Evolutionary conservation across 2,329 filamentous ascomycete genomes (phyloP).

Genomic region (Lachnellula suecica): DNA sequence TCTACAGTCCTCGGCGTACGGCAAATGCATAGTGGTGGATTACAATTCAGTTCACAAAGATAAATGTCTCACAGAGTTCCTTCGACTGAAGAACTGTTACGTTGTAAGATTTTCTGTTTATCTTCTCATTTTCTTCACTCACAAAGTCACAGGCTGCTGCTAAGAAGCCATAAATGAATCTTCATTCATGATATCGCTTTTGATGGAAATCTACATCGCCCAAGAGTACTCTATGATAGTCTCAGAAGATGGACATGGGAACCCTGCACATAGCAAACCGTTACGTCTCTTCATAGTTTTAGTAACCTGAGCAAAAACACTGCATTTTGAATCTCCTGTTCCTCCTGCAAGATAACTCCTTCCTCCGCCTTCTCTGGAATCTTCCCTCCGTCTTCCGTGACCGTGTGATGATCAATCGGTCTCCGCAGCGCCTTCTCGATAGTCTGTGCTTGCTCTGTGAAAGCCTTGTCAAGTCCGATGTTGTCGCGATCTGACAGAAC

Average conservation of each 20-base stretch:
- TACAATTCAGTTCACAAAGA: conserved; percentile 90
- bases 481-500: conserved; percentile 77
- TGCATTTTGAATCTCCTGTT: conserved; percentile 82
- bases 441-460: conserved; percentile 63
- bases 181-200: not conserved
- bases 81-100: conserved; percentile 84
- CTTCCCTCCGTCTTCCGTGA: conserved; percentile 59
- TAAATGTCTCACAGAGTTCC: conserved; percentile 84
- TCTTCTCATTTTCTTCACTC: conserved; percentile 9
- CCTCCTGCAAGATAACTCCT: conserved; percentile 73
- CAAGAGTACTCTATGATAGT: conserved; percentile 3
- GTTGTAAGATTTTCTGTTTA: conserved; percentile 56
- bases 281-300: conserved; percentile 55
- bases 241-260: not conserved
- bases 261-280: not conserved
- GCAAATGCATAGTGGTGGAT: conserved; percentile 86
- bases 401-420: conserved; percentile 69
- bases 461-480: conserved; percentile 69
- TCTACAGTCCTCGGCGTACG: conserved; percentile 75
- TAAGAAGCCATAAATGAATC: conserved; percentile 42
- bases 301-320: conserved; percentile 76
- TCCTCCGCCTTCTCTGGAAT: conserved; percentile 46
- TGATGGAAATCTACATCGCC: conserved; percentile 5
- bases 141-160: conserved; percentile 45
- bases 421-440: conserved; percentile 79